Percentiles rank a stretch among this genome's conserved stretches.
phyloP scores from a whole-genome alignment of 352 stramenopile species.

The Pythium utonaiense region DNA sequence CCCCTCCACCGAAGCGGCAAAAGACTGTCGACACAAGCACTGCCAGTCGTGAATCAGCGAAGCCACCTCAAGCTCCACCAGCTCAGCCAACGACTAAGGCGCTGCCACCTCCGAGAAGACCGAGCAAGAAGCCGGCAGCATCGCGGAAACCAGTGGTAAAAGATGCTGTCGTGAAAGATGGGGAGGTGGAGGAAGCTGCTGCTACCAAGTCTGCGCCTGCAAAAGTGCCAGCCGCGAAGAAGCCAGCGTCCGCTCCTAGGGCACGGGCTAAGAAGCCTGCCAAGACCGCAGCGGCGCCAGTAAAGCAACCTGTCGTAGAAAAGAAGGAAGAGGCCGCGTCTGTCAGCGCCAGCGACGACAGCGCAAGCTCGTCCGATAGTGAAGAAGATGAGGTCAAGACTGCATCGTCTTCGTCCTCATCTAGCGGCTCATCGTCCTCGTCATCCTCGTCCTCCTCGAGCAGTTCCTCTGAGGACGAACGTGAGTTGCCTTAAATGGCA shows the following conservation, averaged over 20 bases:
- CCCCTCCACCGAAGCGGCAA: constrained; percentile 19
- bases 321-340: background rate
- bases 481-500: background rate
- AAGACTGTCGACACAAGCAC: constrained; percentile 5
- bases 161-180: constrained; percentile 10
- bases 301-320: background rate
- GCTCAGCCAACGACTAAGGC: background rate
- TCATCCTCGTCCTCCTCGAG: constrained; percentile 40
- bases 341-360: constrained; percentile 14
- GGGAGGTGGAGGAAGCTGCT: background rate
- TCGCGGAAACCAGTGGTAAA: constrained; percentile 7
- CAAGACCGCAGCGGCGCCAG: background rate
- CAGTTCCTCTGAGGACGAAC: constrained; percentile 45
- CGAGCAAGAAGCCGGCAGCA: constrained; percentile 18
- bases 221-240: background rate
- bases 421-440: constrained; percentile 34
- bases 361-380: constrained; percentile 18
- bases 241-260: background rate
- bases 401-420: constrained; percentile 44
- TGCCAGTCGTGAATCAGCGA: background rate
- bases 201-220: background rate
- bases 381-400: constrained; percentile 34
- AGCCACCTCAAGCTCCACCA: background rate
- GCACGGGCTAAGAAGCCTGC: background rate
- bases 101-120: constrained; percentile 2